Percentiles rank a stretch among this genome's conserved stretches.
Evolutionary conservation across 2,329 filamentous ascomycete genomes (phyloP).

Genomic region (Raffaelea deltoideospora): DNA sequence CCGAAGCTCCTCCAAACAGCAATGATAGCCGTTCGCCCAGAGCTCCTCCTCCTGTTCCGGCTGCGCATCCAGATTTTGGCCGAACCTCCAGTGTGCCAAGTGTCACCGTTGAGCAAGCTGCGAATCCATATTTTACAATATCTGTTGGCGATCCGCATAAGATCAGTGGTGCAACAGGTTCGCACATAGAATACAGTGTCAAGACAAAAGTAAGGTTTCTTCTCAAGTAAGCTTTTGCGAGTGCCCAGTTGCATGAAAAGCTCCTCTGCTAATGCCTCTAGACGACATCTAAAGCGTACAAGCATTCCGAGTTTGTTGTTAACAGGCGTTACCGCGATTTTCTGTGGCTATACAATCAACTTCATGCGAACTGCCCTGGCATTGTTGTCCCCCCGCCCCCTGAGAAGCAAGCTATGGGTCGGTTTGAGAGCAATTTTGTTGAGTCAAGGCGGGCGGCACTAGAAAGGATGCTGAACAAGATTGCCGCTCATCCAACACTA

Average conservation of each 20-base stretch:
- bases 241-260: background rate
- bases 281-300: conserved; percentile 94
- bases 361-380: conserved; percentile 89
- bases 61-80: conserved; percentile 35
- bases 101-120: conserved; percentile 81
- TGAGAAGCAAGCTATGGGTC: conserved; percentile 92
- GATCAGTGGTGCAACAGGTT: conserved; percentile 90
- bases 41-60: conserved; percentile 49
- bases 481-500: conserved; percentile 70
- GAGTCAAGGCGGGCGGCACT: conserved; percentile 81
- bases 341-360: conserved; percentile 88
- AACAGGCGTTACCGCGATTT: conserved; percentile 93
- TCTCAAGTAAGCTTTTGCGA: background rate
- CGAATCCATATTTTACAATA: conserved; percentile 83
- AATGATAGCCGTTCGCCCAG: conserved; percentile 32
- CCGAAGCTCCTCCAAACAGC: conserved; percentile 16
- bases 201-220: conserved; percentile 59
- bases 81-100: conserved; percentile 51
- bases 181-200: conserved; percentile 95
- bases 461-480: conserved; percentile 97
- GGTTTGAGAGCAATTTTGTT: conserved; percentile 94
- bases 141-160: conserved; percentile 93
- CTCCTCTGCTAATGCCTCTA: conserved; percentile 17
- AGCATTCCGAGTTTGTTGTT: conserved; percentile 81
- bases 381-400: conserved; percentile 90